These are phyloP conservation scores for Coix lacrymajobi DNA, from an alignment of 176 grass and related monocot genomes.

Conservation along the genomic window DNA sequence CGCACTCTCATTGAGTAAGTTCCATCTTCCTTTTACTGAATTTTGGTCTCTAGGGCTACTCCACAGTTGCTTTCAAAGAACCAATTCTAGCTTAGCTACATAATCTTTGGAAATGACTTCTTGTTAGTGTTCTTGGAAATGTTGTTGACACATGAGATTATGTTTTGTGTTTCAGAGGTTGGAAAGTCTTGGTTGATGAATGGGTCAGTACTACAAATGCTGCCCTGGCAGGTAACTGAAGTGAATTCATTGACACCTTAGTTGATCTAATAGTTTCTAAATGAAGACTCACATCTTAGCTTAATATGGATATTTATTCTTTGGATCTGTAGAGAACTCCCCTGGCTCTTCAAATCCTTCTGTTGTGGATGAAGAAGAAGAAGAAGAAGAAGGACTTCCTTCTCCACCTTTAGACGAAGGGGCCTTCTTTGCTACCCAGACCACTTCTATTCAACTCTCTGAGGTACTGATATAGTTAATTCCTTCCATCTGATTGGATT, in stretches of 20 bases:
- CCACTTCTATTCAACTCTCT: conserved; percentile 67
- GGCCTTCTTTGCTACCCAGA: conserved; percentile 57
- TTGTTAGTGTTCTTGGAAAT: background rate
- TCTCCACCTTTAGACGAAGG: conserved; percentile 82
- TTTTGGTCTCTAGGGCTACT: background rate
- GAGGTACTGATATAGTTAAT: conserved; percentile 44
- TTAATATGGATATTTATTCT: background rate
- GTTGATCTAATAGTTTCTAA: background rate
- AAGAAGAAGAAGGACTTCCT: conserved; percentile 79
- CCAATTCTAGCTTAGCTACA: background rate
- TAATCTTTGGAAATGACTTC: background rate
- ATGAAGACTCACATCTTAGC: conserved; percentile 11
- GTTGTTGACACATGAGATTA: conserved; percentile 21
- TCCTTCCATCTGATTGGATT: conserved; percentile 17
- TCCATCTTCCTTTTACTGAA: background rate
- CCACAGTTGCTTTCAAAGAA: background rate
- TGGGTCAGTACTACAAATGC: conserved; percentile 64
- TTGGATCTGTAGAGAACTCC: conserved; percentile 37
- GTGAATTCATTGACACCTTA: background rate
- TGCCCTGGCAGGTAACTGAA: conserved; percentile 52
- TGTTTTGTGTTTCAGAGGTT: conserved; percentile 50
- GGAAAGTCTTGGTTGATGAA: conserved; percentile 90
- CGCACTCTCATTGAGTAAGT: conserved; percentile 80
- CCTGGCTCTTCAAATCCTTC: conserved; percentile 40
- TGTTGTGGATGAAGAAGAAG: conserved; percentile 52